Evolutionary conservation across 345 rosid genomes (phyloP).

Genomic region (Bruguiera sexangula): DNA sequence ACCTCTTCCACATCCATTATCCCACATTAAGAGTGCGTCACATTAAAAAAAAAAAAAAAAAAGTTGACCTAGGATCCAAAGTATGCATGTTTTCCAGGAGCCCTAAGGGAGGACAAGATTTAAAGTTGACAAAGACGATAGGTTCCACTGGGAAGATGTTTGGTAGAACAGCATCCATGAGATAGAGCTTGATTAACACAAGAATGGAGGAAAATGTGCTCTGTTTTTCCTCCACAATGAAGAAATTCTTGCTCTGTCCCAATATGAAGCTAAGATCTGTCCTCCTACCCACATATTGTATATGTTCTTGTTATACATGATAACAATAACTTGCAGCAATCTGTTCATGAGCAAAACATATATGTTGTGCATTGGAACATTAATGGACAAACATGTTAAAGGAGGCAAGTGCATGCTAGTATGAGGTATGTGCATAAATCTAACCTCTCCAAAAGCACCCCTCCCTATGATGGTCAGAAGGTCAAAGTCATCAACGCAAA

Average conservation of each 20-base stretch:
- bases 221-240: neutral
- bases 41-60: neutral
- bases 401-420: constrained; percentile 2
- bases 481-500: constrained; percentile 82
- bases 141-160: neutral
- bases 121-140: neutral
- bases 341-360: constrained; percentile 6
- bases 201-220: neutral
- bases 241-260: neutral
- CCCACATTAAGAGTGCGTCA: no score
- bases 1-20: neutral
- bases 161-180: neutral
- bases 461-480: constrained; percentile 78
- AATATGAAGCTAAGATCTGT: neutral
- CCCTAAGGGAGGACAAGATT: neutral
- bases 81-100: neutral
- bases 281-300: neutral
- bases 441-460: constrained; percentile 97
- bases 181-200: neutral
- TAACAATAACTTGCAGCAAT: neutral
- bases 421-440: constrained; percentile 15
- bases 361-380: neutral
- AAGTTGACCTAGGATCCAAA: neutral
- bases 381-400: neutral
- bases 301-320: no score